Evolutionary conservation across 2,329 filamentous ascomycete genomes (phyloP), one percentile per base, ranked within the genome.

Genomic region (Cladosporium phlei): DNA sequence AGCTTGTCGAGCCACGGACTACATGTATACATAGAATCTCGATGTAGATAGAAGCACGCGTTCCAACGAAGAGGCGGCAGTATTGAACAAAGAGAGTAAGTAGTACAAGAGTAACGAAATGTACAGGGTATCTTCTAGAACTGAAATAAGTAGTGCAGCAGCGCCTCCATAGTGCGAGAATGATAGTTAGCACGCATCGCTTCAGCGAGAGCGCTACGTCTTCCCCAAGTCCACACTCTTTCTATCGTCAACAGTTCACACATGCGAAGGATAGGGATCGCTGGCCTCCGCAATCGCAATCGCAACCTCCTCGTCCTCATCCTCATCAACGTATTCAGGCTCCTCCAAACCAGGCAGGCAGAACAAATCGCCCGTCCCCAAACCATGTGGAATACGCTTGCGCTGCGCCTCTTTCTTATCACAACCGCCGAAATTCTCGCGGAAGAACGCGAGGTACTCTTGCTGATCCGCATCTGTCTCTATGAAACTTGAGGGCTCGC

Each of bases 371-470:
- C 69, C 66, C 1, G 78, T 72, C 29, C 69, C 20, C 29, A 29
- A 10, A 10, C 20, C 65, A 63, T n/a, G 66, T 55, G 24, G 60
- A 33, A 50, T 59, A 39, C 59, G 60, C 56, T 40, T 61, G 57
- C 55, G 64, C 4, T 58, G 59, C 47, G 58, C 61, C 20, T 60
- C 60, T 7, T 67, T 63, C 2, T 59, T 63, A 19, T 63, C 62
- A 58, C 88, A 95, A 1, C 77, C 78, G n/a, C 88, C 88, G 11
- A 88, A 75, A 3, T 78, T 69, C 42, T 67, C 65, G 33, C 81
- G 77, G 59, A 93, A 91, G 11, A 70, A 58, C 0, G 66, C 59
- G 4, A 77, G 69, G 58, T 83, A 88, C 5, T 73, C 67, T 1
- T 63, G 51, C 2, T 80, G 76, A 2, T 66, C 64, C 2, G 62